Conservation (phyloP, 2,329 filamentous ascomycete species). For the Podosphaera leucotricha region DNA sequence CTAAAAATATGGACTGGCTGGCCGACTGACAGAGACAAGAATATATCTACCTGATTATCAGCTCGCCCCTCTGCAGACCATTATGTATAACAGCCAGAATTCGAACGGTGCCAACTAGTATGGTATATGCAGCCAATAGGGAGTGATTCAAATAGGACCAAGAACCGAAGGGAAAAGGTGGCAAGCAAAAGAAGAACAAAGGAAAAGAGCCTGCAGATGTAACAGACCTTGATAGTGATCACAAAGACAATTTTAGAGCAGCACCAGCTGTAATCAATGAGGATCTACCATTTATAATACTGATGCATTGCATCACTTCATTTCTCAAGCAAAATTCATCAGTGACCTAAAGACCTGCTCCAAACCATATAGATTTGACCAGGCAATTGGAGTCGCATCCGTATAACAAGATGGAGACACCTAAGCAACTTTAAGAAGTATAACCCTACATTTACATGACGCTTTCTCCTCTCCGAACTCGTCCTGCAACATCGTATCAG, state of each 20-base stretch:
- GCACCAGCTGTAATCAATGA: neutral
- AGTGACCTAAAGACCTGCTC: neutral
- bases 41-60: too few species aligned
- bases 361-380: neutral
- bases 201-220: neutral
- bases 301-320: neutral
- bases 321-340: neutral
- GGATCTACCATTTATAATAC: neutral
- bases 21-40: too few species aligned
- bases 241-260: neutral
- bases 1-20: too few species aligned
- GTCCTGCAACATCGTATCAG: conserved; percentile 1
- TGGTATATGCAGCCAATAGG: neutral
- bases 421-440: neutral
- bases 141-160: neutral
- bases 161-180: neutral
- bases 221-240: neutral
- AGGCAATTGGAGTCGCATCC: neutral
- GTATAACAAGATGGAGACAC: neutral
- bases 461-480: neutral
- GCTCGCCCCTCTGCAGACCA: too few species aligned
- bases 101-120: neutral
- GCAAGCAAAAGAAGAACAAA: neutral
- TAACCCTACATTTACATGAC: neutral
- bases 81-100: neutral